Evolutionary conservation across 169 alveolate genomes (phyloP), one percentile per base, ranked within the genome.

Genomic region (Eimeria acervulina): DNA sequence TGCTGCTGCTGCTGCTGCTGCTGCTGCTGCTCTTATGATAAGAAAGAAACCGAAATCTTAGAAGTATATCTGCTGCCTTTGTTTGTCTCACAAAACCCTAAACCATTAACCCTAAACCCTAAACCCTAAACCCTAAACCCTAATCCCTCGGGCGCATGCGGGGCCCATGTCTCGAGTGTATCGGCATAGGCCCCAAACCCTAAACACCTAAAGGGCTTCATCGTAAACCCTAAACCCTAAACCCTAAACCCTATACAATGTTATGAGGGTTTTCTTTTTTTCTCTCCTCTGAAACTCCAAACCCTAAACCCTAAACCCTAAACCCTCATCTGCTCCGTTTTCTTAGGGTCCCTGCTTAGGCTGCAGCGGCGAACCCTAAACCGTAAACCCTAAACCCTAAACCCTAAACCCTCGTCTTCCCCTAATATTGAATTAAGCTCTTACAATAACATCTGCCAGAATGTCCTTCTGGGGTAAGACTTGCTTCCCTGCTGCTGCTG

Each of bases 381-480:
- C 55, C 55, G 19, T 47, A 47, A 47, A 47, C 74, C 42, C 83
- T 26, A n/a, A n/a, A 5, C 55, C 12, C 19, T 12, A 47, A 47
- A 47, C 55, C 55, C 55, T 47, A 47, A 47, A 47, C 74, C 42
- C 83, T 26, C 33, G 10, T 72, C 47, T 72, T 72, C n/a, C 44
- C 15, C n/a, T 72, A 38, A 36, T 3, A n/a, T n/a, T 21, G 26
- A 7, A 61, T 6, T 17, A 4, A n/a, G 8, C 31, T 5, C 3
- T 61, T 19, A 4, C 15, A 61, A 23, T 6, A 17, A 10, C 74
- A 23, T 17, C 15, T 7, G 4, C 33, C 21, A 36, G 47, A 72
- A 72, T 72, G 83, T n/a, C 83, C 21, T 72, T 72, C 83, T 72
- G 83, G 83, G 83, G 83, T 72, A 72, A 78, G 89, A 13, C 63